Evolutionary conservation across 148 eudicot genomes (phyloP), one percentile per base, ranked within the genome.

Genomic region (Persicaria tinctoria): DNA sequence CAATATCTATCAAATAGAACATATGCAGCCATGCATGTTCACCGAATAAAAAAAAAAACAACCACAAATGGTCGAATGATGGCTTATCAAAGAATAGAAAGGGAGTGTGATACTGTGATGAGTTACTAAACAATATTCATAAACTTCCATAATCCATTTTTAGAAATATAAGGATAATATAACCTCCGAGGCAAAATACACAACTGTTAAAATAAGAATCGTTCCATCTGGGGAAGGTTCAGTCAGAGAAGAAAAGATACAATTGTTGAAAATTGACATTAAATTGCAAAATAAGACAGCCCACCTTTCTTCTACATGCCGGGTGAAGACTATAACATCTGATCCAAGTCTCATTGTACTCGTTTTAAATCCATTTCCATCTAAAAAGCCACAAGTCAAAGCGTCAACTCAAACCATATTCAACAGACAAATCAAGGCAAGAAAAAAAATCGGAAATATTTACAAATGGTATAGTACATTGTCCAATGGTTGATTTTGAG

Each of bases 301-400:
- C 9, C 70, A 94, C 98, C 89, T 82, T 55, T 81, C 76, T 68
- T 76, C 80, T 13, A 27, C 60, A 75, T 79, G 79, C 49, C 96
- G 88, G 77, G 87, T 91, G 92, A 94, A 94, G 82, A 92, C 96
- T 74, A 94, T 80, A 79, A 86, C 98, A 81, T 94, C 98, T 62
- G 98, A 93, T 79, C 98, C 98, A 78, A 94, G 98, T 82, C 98
- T 84, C 98, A 94, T 94, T 46, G 98, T 84, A 83, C 98, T 89
- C 20, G 98, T 94, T 87, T 94, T 94, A 84, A 94, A 94, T 83
- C 98, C 98, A 89, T 94, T 94, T 79, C 98, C 98, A 87, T 94
- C 98, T 94, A 87, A 83, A 88, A 86, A 56, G 75, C 68, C 51
- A 77, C 51, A 77, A 78, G 77, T 79, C 72, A 1, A 32, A 32